Percentiles rank a stretch among this genome's conserved stretches.
Conservation (phyloP, 164 flowering plant genomes). For the Saururus chinensis region DNA sequence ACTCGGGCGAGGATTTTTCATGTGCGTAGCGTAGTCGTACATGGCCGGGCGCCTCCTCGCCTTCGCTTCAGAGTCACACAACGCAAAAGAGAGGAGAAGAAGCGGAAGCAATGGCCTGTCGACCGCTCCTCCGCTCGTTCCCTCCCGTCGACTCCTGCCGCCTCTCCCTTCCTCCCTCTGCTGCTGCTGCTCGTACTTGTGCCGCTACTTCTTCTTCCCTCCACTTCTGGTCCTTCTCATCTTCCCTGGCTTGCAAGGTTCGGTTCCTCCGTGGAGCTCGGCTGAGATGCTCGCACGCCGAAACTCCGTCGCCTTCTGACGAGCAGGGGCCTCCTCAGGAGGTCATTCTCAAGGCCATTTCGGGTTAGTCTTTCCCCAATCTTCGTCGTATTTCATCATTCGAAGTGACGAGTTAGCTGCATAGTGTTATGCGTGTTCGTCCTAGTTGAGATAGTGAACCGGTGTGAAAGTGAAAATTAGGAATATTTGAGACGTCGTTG, state of each 20-base stretch:
- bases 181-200: not conserved
- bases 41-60: not conserved
- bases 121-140: slow-evolving; percentile 32
- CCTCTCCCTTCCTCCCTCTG: slow-evolving; percentile 14
- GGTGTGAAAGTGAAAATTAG: too few species aligned
- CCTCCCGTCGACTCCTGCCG: slow-evolving; percentile 36
- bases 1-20: not conserved
- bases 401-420: not conserved
- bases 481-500: too few species aligned
- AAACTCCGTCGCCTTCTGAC: slow-evolving; percentile 16
- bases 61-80: not conserved
- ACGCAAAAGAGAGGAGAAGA: not conserved
- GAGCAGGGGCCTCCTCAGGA: slow-evolving; percentile 84
- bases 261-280: slow-evolving; percentile 8
- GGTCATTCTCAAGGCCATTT: slow-evolving; percentile 62
- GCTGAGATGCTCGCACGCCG: slow-evolving; percentile 27
- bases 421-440: too few species aligned
- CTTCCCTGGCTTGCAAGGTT: slow-evolving; percentile 2
- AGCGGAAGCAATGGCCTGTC: slow-evolving; percentile 19
- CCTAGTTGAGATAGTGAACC: too few species aligned
- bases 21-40: too few species aligned
- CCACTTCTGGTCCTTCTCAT: not conserved
- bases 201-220: not conserved
- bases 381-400: too few species aligned
- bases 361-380: not conserved